These are phyloP conservation scores for Anthracocystis panici-leucophaei DNA, from an alignment of 1,284 basidiomycete genomes.

Conservation along the genomic window DNA sequence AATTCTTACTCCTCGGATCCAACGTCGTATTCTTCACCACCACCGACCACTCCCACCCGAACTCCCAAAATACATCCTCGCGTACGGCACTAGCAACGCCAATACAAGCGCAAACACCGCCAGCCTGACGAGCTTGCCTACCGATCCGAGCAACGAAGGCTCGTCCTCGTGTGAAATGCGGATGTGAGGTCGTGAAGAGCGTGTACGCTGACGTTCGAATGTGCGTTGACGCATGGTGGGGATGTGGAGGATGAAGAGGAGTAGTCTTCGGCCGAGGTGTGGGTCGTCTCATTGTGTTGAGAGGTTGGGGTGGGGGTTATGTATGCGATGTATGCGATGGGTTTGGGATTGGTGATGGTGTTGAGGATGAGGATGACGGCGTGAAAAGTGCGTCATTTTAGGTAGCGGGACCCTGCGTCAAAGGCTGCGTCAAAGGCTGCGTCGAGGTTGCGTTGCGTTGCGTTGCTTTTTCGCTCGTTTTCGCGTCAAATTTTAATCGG, in stretches of 20 bases:
- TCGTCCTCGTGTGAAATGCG: neutral
- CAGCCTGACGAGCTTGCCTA: constrained; percentile 25
- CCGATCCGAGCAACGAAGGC: constrained; percentile 4
- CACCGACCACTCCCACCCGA: neutral
- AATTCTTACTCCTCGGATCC: neutral
- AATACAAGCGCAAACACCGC: constrained; percentile 19
- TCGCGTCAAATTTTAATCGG: neutral
- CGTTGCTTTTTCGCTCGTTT: neutral
- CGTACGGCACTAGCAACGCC: constrained; percentile 33
- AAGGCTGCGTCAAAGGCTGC: no score
- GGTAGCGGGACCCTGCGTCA: constrained; percentile 12
- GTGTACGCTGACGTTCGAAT: neutral
- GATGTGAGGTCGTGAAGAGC: neutral
- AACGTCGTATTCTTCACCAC: constrained; percentile 2
- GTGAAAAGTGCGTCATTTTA: constrained; percentile 11
- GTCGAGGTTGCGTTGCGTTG: no score
- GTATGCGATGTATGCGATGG: neutral
- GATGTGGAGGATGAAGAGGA: constrained; percentile 15
- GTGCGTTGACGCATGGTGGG: constrained; percentile 1
- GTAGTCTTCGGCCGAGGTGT: constrained; percentile 1
- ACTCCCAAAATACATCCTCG: constrained; percentile 2
- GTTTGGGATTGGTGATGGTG: constrained; percentile 4
- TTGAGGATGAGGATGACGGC: neutral
- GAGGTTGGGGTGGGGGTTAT: neutral
- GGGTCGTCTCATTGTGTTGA: constrained; percentile 8